Percentiles rank a stretch among this genome's conserved stretches.
These are phyloP conservation scores for Ogataea zsoltii DNA, from an alignment of 805 yeast species.

Conservation along the genomic window DNA sequence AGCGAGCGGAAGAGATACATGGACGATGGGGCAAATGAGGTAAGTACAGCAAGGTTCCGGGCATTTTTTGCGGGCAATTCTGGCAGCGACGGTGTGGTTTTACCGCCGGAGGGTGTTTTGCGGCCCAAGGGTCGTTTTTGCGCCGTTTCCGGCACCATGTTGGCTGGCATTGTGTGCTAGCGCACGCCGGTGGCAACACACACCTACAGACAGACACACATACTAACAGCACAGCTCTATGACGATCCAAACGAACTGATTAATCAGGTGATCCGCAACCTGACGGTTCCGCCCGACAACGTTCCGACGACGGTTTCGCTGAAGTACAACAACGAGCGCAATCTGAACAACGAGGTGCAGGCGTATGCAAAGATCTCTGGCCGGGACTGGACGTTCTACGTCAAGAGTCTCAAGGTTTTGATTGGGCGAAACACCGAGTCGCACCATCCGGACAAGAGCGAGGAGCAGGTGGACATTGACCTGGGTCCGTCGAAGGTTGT, in stretches of 20 bases:
- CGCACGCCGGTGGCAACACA: too few species aligned
- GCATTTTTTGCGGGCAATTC: too few species aligned
- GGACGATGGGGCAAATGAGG: slow-evolving; percentile 23
- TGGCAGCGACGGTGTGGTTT: too few species aligned
- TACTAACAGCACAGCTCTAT: slow-evolving; percentile 29
- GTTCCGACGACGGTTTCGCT: slow-evolving; percentile 68
- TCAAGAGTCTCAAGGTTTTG: slow-evolving; percentile 68
- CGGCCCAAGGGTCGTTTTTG: too few species aligned
- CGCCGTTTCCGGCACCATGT: too few species aligned
- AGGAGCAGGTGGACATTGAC: slow-evolving; percentile 68
- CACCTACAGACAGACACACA: too few species aligned
- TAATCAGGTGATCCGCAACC: slow-evolving; percentile 70
- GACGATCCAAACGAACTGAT: slow-evolving; percentile 66
- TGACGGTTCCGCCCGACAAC: slow-evolving; percentile 67
- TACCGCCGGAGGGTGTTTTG: too few species aligned
- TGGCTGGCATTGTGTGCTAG: too few species aligned
- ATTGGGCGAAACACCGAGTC: slow-evolving; percentile 84
- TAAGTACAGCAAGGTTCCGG: slow-evolving; percentile 12
- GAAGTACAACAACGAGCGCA: slow-evolving; percentile 72
- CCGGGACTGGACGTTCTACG: slow-evolving; percentile 89
- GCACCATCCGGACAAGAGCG: slow-evolving; percentile 19
- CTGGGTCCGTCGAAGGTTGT: slow-evolving; percentile 98
- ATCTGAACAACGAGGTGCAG: slow-evolving; percentile 76
- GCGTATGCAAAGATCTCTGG: slow-evolving; percentile 98
- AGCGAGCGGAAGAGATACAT: slow-evolving; percentile 26